Percentiles rank a stretch among this genome's conserved stretches.
These are phyloP conservation scores for Galium porrigens DNA, from an alignment of 305 asterid species.

Conservation along the genomic window DNA sequence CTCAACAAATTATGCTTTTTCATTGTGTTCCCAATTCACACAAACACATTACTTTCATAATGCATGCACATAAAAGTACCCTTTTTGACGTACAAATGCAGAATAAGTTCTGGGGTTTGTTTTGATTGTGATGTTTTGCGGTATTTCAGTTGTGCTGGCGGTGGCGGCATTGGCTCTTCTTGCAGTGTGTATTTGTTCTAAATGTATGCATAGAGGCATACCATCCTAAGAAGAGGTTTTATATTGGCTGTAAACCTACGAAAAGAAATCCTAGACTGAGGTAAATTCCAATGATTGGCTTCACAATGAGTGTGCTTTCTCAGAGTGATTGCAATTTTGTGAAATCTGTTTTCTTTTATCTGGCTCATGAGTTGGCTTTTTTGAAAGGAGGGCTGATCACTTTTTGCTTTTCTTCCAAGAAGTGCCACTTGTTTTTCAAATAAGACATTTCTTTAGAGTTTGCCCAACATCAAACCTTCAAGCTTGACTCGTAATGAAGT, in stretches of 20 bases:
- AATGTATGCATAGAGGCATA: constrained; percentile 7
- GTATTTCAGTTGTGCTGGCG: constrained; percentile 15
- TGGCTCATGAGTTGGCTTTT: not conserved
- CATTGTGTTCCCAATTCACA: constrained; percentile 12
- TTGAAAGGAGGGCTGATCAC: not conserved
- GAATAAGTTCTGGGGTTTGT: constrained; percentile 26
- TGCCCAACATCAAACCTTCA: too few relatives aligned
- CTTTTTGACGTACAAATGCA: constrained; percentile 10
- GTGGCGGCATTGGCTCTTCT: constrained; percentile 18
- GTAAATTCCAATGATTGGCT: constrained; percentile 14
- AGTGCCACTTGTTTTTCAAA: not conserved
- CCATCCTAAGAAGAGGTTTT: constrained; percentile 13
- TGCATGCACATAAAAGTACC: constrained; percentile 8
- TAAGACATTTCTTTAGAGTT: too few relatives aligned
- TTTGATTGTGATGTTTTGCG: constrained; percentile 13
- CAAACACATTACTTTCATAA: not conserved
- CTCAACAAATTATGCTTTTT: constrained; percentile 17
- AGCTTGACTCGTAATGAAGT: too few relatives aligned
- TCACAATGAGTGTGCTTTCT: not conserved
- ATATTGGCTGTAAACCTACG: constrained; percentile 14
- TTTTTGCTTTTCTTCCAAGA: not conserved
- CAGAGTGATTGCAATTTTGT: not conserved
- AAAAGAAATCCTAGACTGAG: constrained; percentile 22
- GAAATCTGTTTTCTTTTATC: not conserved
- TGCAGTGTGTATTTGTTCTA: constrained; percentile 15